Base-by-base conservation (phyloP, 1,284 basidiomycete species). In the Phellinidium pouzarii region DNA sequence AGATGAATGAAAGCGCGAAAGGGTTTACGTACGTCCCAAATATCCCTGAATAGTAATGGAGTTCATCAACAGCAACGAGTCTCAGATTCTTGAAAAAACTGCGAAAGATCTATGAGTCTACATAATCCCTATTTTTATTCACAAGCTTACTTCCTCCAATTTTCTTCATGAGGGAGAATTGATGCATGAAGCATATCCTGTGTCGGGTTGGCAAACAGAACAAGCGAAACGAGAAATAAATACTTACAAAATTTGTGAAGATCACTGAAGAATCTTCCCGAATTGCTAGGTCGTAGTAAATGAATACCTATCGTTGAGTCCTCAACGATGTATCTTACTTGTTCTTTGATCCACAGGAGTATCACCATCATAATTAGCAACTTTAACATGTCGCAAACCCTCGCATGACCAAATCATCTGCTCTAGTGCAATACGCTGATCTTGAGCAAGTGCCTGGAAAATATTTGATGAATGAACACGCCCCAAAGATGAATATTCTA, bases 141-240 rank as follows among this genome's bases (percentile, higher is more conserved):
- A 22, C 48, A 38, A 26, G 66, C 67, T 44, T 48, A 87, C 78
- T 79, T 76, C 68, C 92, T 75, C 92, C 93, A 95, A 4, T 75
- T 63, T 47, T 93, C 86, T 66, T 95, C 92, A 51, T 87, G 78
- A 0, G 92, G 91, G 3, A 95, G 69, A 56, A 95, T 88, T 1
- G 88, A 85, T 37, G 85, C 81, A 62, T 95, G 92, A 4, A 95
- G 74, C 76, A 85, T 94, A 60, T 94, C 93, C 87, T 94, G 46
- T 12, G 17, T 36, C 20, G 45, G 49, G 49, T 44, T 31, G 14
- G 48, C 26, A 19, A 26, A 2, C 44, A 25, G 34, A 31, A 12
- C 19, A 26, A 45, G 27, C 17, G 17, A 27, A 8, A 27, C 9
- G 14, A 55, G 54, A 68, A 64, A 49, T 68, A 45, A 71, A 70